These are phyloP conservation scores for Diaporthe vaccinii DNA, from an alignment of 2,329 filamentous ascomycete species.

Conservation along the genomic window DNA sequence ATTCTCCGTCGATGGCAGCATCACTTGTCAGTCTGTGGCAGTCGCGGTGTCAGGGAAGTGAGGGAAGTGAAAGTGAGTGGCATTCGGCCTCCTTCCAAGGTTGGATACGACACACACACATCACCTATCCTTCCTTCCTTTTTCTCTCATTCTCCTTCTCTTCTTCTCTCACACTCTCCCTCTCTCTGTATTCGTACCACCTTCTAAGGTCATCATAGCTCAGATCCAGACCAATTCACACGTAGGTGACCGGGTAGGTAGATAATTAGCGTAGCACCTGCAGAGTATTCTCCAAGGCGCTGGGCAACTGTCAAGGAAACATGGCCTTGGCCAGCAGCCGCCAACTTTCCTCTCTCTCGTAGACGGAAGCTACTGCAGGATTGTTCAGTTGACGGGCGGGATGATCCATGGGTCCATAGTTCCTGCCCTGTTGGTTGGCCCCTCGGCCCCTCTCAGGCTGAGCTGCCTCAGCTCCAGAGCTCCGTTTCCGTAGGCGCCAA, in stretches of 20 bases:
- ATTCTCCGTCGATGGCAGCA: constrained; percentile 1
- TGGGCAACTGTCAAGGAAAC: not conserved
- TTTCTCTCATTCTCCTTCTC: no score
- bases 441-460: not conserved
- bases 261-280: not conserved
- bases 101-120: not conserved
- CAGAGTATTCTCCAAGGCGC: not conserved
- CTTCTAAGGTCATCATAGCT: not conserved
- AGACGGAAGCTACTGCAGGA: constrained; percentile 29
- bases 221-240: not conserved
- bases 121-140: not conserved
- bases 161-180: not conserved
- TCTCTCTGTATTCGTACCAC: not conserved
- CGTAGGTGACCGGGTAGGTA: not conserved
- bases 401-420: constrained; percentile 19
- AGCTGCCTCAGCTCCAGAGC: constrained; percentile 5
- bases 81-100: constrained; percentile 9
- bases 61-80: not conserved
- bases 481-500: constrained; percentile 3
- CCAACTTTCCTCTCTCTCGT: not conserved
- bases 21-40: constrained; percentile 5
- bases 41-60: constrained; percentile 3
- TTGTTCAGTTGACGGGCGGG: constrained; percentile 26
- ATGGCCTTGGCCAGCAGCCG: not conserved
- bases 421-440: constrained; percentile 19